These are phyloP conservation scores for Oemleria cerasiformis DNA, from an alignment of 306 rosid genomes.

Conservation along the genomic window DNA sequence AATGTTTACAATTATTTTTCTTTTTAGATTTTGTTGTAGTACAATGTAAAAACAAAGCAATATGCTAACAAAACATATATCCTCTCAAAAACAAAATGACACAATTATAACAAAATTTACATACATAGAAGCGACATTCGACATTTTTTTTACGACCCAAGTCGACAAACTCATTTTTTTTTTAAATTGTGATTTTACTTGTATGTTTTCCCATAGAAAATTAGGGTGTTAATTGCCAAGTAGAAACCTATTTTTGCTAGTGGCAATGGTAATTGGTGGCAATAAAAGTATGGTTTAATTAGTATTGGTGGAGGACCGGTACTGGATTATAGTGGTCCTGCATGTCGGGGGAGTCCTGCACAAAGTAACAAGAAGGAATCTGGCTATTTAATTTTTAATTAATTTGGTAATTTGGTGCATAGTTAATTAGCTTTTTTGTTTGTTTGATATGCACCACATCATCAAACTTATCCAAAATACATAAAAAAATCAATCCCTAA, in stretches of 20 bases:
- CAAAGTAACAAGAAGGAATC: slow-evolving; percentile 26
- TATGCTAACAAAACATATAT: too few relatives aligned
- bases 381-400: background rate
- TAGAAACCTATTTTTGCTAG: too few relatives aligned
- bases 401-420: background rate
- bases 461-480: background rate
- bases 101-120: too few relatives aligned
- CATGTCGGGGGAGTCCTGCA: slow-evolving; percentile 27
- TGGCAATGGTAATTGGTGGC: background rate
- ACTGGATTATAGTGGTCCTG: slow-evolving; percentile 43
- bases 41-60: slow-evolving; percentile 11
- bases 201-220: too few relatives aligned
- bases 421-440: too few relatives aligned
- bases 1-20: background rate
- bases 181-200: too few relatives aligned
- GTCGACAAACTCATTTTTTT: too few relatives aligned
- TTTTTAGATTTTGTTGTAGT: slow-evolving; percentile 7
- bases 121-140: too few relatives aligned
- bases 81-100: too few relatives aligned
- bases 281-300: background rate
- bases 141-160: too few relatives aligned
- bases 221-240: too few relatives aligned
- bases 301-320: background rate
- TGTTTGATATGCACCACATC: too few relatives aligned
- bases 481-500: background rate